Percentiles rank a stretch among this genome's conserved stretches.
These are phyloP conservation scores for Conringia planisiliqua DNA, from an alignment of 345 rosid genomes.

Conservation along the genomic window DNA sequence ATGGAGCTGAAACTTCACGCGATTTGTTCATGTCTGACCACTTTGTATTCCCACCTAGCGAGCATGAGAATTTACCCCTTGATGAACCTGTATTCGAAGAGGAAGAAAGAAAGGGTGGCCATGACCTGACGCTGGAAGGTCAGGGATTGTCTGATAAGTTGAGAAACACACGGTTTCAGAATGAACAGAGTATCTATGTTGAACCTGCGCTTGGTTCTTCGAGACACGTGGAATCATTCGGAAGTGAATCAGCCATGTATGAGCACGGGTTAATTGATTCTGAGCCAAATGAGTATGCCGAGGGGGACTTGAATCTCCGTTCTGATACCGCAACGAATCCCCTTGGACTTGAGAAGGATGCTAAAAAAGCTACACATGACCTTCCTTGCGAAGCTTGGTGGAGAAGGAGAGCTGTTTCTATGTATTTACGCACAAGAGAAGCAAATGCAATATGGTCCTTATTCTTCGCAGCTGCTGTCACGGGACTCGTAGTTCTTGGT, in stretches of 20 bases:
- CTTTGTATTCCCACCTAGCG: conserved; percentile 71
- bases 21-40: conserved; percentile 74
- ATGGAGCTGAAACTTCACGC: conserved; percentile 54
- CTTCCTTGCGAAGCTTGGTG: conserved; percentile 94
- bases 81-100: conserved; percentile 36
- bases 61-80: conserved; percentile 61
- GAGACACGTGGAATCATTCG: conserved; percentile 35
- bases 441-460: conserved; percentile 90
- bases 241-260: conserved; percentile 42
- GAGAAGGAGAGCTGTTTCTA: conserved; percentile 78
- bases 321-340: conserved; percentile 37
- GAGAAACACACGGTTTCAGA: conserved; percentile 38
- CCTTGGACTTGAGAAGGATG: conserved; percentile 33
- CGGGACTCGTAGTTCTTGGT: conserved; percentile 91
- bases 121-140: conserved; percentile 42
- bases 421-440: conserved; percentile 74
- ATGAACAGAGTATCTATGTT: conserved; percentile 48
- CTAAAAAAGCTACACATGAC: conserved; percentile 1
- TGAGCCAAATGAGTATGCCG: conserved; percentile 43
- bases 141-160: conserved; percentile 50
- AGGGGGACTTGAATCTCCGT: conserved; percentile 30
- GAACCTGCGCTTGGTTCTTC: conserved; percentile 34
- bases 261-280: conserved; percentile 33
- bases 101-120: conserved; percentile 50
- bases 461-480: conserved; percentile 86